phyloP scores from a whole-genome alignment of 495 filamentous ascomycete genomes.

The Aspergillus asperescens region DNA sequence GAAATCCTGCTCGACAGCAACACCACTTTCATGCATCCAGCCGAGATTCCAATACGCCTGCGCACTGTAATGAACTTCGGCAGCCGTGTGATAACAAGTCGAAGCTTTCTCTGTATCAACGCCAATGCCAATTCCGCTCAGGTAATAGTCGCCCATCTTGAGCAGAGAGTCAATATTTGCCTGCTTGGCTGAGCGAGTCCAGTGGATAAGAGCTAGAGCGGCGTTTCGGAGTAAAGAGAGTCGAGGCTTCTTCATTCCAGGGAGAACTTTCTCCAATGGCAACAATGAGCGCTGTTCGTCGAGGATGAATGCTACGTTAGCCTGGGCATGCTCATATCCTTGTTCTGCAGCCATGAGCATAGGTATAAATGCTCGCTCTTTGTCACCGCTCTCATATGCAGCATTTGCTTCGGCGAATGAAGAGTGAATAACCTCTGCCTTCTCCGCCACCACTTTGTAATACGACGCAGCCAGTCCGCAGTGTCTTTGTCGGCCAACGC shows the following conservation, averaged over 20 bases:
- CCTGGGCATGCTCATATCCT: slow-evolving; percentile 87
- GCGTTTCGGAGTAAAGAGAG: slow-evolving; percentile 61
- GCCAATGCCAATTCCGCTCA: slow-evolving; percentile 66
- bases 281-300: slow-evolving; percentile 71
- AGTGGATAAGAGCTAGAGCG: slow-evolving; percentile 80
- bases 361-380: slow-evolving; percentile 75
- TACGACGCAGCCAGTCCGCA: slow-evolving; percentile 78
- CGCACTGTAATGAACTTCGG: slow-evolving; percentile 83
- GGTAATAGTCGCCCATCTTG: slow-evolving; percentile 98
- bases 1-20: slow-evolving; percentile 91
- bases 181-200: slow-evolving; percentile 93
- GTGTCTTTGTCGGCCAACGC: slow-evolving; percentile 71
- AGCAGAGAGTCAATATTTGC: slow-evolving; percentile 88
- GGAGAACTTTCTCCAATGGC: slow-evolving; percentile 42
- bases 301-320: slow-evolving; percentile 88
- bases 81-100: slow-evolving; percentile 84
- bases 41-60: slow-evolving; percentile 97
- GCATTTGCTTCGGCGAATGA: slow-evolving; percentile 81
- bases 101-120: slow-evolving; percentile 82
- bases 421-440: slow-evolving; percentile 76
- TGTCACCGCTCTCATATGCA: slow-evolving; percentile 78
- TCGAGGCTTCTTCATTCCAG: slow-evolving; percentile 34
- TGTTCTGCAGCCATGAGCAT: slow-evolving; percentile 95
- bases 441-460: slow-evolving; percentile 94
- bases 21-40: slow-evolving; percentile 99